Base-by-base conservation (phyloP, 495 filamentous ascomycete genomes). In the Neurospora sp. region DNA sequence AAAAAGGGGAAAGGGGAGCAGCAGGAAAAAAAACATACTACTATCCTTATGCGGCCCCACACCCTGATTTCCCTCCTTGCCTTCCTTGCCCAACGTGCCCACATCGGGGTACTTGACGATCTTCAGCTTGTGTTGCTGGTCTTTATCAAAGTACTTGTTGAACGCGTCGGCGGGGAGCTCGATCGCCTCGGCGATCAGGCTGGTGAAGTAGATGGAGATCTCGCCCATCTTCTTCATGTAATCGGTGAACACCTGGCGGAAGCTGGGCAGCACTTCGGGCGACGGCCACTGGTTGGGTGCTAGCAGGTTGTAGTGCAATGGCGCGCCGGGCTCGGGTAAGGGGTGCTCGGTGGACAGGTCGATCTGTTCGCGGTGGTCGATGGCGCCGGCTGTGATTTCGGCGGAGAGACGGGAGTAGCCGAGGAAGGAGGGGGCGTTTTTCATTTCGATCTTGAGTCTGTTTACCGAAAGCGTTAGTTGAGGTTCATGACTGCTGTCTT, bases 41-140 rank as follows among this genome's bases (percentile, higher is more conserved):
- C 88, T 91, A 81, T 99, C 96, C 80, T 99, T 99, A 81, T 99
- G 96, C 10, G 96, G 91, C 1, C 96, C 94, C 2, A 97, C 93
- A 27, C 94, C 94, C 77, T 92, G 90, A 11, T 87, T 85, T 69
- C 86, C 82, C 0, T 68, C 76, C 42, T 81, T 81, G 20, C 82
- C 84, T 42, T 78, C 89, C 78, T 12, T 83, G 14, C 81, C 82
- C 7, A 90, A 78, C 73, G 81, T 78, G 5, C 85, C 80, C 1
- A 88, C 82, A 77, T 92, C 89, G 1, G 92, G 91, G 76, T 97
- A 97, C 80, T 96, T 96, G 74, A 98, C 89, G 72, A 97, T 92
- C 79, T 98, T 98, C 46, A 97, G 83, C 77, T 96, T 95, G 83
- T 97, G 93, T 85, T 97, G 91, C 81, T 94, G 91, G 73, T 89